These are phyloP conservation scores for Fusarium agapanthi DNA, from an alignment of 2,329 filamentous ascomycete genomes.

Conservation along the genomic window DNA sequence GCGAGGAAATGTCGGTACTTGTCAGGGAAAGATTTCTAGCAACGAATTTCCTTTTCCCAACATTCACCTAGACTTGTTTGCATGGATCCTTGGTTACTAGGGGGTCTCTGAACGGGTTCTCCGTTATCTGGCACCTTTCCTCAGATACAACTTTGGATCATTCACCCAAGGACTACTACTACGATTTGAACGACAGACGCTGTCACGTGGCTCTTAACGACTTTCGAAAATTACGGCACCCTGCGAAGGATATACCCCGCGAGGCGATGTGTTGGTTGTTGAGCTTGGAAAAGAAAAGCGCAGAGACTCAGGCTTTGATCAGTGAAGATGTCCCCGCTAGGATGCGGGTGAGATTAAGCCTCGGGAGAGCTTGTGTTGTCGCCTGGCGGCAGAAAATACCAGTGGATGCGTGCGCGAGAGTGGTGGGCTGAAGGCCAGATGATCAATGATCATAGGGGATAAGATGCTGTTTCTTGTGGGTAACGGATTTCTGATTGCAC, in stretches of 20 bases:
- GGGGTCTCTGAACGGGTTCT: slow-evolving; percentile 39
- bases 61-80: slow-evolving; percentile 45
- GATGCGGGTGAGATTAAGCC: slow-evolving; percentile 34
- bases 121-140: slow-evolving; percentile 42
- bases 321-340: slow-evolving; percentile 29
- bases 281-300: slow-evolving; percentile 46
- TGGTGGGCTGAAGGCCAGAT: slow-evolving; percentile 47
- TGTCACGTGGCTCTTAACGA: slow-evolving; percentile 51
- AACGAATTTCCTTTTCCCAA: slow-evolving; percentile 41
- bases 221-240: slow-evolving; percentile 48
- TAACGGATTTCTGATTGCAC: slow-evolving; percentile 3
- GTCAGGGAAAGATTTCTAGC: slow-evolving; percentile 37
- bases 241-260: slow-evolving; percentile 55
- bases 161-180: slow-evolving; percentile 46
- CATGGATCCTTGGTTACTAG: slow-evolving; percentile 44
- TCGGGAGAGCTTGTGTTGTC: slow-evolving; percentile 40
- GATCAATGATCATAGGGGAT: slow-evolving; percentile 39
- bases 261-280: slow-evolving; percentile 50
- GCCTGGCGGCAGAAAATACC: slow-evolving; percentile 37
- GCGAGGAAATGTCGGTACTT: slow-evolving; percentile 4
- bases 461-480: slow-evolving; percentile 39
- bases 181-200: slow-evolving; percentile 48
- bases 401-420: slow-evolving; percentile 46
- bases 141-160: slow-evolving; percentile 47
- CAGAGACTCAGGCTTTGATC: slow-evolving; percentile 41